These are phyloP conservation scores for Trypanosoma avium DNA, from an alignment of 208 protist species.

Conservation along the genomic window DNA sequence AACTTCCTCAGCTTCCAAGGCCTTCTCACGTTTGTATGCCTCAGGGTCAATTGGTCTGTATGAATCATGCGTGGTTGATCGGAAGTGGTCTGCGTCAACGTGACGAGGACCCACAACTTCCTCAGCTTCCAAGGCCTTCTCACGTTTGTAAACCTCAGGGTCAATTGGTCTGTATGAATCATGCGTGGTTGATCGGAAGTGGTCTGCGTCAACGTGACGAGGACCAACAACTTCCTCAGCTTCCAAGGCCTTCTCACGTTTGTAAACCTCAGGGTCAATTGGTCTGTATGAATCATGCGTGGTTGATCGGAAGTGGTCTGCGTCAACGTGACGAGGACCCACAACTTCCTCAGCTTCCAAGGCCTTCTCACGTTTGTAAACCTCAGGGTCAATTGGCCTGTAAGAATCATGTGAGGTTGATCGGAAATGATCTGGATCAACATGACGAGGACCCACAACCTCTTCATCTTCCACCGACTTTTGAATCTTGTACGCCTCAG, in stretches of 20 bases:
- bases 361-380: conserved; percentile 10
- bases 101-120: conserved; percentile 4
- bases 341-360: conserved; percentile 5
- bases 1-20: conserved; percentile 4
- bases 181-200: conserved; percentile 60
- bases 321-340: background rate
- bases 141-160: conserved; percentile 39
- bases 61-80: conserved; percentile 40
- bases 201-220: conserved; percentile 41
- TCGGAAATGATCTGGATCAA: conserved; percentile 23
- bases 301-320: background rate
- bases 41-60: conserved; percentile 41
- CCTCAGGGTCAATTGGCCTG: conserved; percentile 10
- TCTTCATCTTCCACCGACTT: background rate
- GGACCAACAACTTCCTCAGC: conserved; percentile 11
- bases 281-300: conserved; percentile 7
- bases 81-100: conserved; percentile 61
- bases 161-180: conserved; percentile 46
- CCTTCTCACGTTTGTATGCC: conserved; percentile 37
- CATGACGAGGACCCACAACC: conserved; percentile 1
- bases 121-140: conserved; percentile 2
- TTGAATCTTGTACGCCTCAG: background rate
- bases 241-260: background rate
- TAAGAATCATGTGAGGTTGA: conserved; percentile 24
- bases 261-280: conserved; percentile 7